A percentile compares a stretch with the other conserved stretches of the same genome.
phyloP scores from a whole-genome alignment of 164 flowering plant species.

The Magnolia changhungtana region DNA sequence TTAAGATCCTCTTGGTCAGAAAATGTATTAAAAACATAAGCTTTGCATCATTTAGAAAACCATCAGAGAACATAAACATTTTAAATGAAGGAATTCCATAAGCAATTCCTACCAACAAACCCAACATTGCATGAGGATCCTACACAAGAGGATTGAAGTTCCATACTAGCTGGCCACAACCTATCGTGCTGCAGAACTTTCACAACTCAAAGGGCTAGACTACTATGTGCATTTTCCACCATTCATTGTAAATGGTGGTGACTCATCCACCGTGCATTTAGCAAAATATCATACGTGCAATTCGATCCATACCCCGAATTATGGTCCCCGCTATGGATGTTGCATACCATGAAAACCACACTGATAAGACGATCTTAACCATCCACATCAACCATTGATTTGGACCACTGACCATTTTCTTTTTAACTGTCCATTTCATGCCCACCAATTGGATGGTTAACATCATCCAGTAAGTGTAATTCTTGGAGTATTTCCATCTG shows the following conservation, averaged over 20 bases:
- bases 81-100: constrained; percentile 13
- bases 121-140: not conserved
- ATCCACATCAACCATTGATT: not conserved
- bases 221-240: not conserved
- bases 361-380: too few relatives aligned
- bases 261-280: not conserved
- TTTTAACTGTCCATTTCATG: too few relatives aligned
- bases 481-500: not conserved
- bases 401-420: not conserved
- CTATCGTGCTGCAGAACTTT: constrained; percentile 9
- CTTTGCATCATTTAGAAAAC: not conserved
- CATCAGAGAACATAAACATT: constrained; percentile 15
- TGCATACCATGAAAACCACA: not conserved
- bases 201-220: not conserved
- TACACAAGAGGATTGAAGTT: constrained; percentile 3
- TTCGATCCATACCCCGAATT: not conserved
- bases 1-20: constrained; percentile 5
- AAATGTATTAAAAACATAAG: constrained; percentile 10
- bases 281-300: not conserved
- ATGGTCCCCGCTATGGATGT: not conserved
- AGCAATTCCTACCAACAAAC: not conserved
- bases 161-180: constrained; percentile 8
- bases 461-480: not conserved
- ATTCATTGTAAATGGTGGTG: not conserved
- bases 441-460: not conserved